Base-by-base conservation (phyloP, 1,284 basidiomycete genomes). In the Ustilago loliicola region DNA sequence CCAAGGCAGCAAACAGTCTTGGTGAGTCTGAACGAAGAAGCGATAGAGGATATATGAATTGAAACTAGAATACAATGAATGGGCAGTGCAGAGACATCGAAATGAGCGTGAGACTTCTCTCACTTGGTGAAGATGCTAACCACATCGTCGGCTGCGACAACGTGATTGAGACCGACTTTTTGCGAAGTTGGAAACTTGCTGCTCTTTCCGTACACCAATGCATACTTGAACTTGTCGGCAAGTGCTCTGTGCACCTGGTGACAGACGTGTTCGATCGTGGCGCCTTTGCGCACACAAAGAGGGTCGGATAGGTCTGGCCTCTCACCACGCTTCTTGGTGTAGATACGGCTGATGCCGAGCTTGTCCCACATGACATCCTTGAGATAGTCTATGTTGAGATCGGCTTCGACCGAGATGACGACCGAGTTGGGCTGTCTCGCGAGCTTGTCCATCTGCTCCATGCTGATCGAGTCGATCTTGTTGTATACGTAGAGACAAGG, bases 291-390 rank as follows among this genome's bases (percentile, higher is more conserved):
- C 77, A 98, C 88, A 85, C 95, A 96, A 56, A 98, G 91, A n/a
- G 96, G 96, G 87, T 98, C 96, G 1, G 89, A 88, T 21, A 98
- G 88, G 86, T 98, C 96, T 2, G 96, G 95, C 79, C 81, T 58
- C 36, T 90, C 93, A n/a, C 96, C 96, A 54, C 96, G 90, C 87
- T 96, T 96, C 88, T 98, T 98, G 2, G 96, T 98, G 87, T 98
- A 98, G 62, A 98, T 91, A 60, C 80, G 80, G 58, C 79, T 72
- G 54, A 85, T 79, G 25, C 54, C 59, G 52, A 85, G 78, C 66
- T 79, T 67, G 45, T 83, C 81, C 96, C 96, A 98, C 74, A 98
- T 94, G 47, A 91, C 90, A 72, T 94, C 94, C 70, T 96, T 90
- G 34, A 98, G 89, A 86, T 94, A 93, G 85, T 95, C 93, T 66